Base-by-base conservation (phyloP, 2,329 filamentous ascomycete species). In the Trichoderma afroharzianum region DNA sequence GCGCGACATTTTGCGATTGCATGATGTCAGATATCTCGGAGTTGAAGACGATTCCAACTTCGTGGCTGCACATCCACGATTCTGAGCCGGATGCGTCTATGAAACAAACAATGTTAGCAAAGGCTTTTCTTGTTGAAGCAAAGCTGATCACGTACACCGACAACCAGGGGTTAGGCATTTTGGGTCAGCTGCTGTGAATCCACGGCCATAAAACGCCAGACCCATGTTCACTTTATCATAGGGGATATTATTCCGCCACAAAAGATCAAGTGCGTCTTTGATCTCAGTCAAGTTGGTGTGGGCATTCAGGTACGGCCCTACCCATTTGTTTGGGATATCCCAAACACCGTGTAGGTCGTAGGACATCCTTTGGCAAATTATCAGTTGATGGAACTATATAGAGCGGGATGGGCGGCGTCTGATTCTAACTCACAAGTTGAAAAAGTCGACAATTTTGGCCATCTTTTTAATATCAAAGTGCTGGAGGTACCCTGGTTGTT, bases 251-350 rank as follows among this genome's bases (percentile, higher is more conserved):
- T 81, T 83, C 8, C 83, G 78, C 85, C 86, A 87, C 3, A 88
- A 75, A 0, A 87, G 81, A 3, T 86, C 81, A 0, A 86, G 71
- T 0, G 77, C 79, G 0, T 73, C n/a, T 1, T 85, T 73, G 33
- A 86, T 85, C 72, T 86, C 84, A 3, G 84, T 84, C 2, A 86
- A 69, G 73, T 87, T 86, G 1, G 84, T 85, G 71, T 87, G 85
- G 0, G 79, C 75, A 15, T 78, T 72, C 5, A 82, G 75, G 14
- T 76, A 77, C 0, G 77, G 57, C 1, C 83, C 83, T 14, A 76
- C 74, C 61, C 43, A 73, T 70, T 1, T 66, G 26, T 58, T 71
- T 62, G 4, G 28, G 21, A 24, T 58, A 68, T 85, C 83, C 83
- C 83, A 85, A 1, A 76, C 66, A 3, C 84, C 84, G 70, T 85